Conservation (phyloP, 2,329 filamentous ascomycete genomes). For the Fusarium udum region DNA sequence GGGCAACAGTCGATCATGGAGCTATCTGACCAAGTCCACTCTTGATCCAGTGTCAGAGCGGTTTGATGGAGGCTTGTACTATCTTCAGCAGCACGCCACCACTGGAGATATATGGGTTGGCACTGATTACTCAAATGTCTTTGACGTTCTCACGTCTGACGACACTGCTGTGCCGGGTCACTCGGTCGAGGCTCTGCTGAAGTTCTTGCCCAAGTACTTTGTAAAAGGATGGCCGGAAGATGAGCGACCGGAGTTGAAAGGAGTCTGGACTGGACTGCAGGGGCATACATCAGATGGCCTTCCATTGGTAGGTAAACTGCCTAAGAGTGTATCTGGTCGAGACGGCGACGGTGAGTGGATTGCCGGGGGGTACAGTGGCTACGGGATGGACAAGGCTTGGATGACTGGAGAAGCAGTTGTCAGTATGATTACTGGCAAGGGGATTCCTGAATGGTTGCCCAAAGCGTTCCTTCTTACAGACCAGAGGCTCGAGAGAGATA, state of each 20-base stretch:
- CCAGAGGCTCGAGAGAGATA: not conserved
- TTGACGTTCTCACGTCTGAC: not conserved
- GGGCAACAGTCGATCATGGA: not conserved
- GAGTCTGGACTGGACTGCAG: not conserved
- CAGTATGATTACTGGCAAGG: rapidly evolving
- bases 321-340: not conserved
- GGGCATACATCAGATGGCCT: not conserved
- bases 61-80: not conserved
- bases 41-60: not conserved
- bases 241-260: not conserved
- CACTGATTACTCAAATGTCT: not conserved
- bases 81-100: not conserved
- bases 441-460: not conserved
- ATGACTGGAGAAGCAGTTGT: not conserved
- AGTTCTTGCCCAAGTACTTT: not conserved
- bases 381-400: not conserved
- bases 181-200: not conserved
- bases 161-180: not conserved
- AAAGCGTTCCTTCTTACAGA: not conserved
- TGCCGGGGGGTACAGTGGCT: not conserved
- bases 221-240: not conserved
- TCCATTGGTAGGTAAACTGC: not conserved
- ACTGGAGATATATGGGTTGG: not conserved
- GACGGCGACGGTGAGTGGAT: not conserved
- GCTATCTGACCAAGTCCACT: not conserved